Base-by-base conservation (phyloP, 2,329 filamentous ascomycete genomes). In the Dactylellina drechsleri region DNA sequence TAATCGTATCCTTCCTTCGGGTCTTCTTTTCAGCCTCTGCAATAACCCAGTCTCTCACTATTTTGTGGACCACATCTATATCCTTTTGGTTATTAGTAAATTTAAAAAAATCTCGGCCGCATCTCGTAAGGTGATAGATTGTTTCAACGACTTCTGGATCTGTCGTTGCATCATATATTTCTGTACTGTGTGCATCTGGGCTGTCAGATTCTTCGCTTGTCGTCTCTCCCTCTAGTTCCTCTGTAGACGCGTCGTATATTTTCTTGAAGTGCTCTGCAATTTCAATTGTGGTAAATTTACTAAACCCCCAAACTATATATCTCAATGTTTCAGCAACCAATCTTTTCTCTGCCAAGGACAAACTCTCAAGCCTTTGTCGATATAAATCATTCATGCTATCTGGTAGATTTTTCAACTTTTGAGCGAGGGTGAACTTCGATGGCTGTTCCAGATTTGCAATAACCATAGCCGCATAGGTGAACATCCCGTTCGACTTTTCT, bases 11-110 rank as follows among this genome's bases (percentile, higher is more conserved):
- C 13, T 15, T 43, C 49, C 16, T 2, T 23, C 23, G 23, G 23
- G 15, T 28, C 1, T 43, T 40, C 20, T 62, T 70, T 16, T 45
- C 7, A 1, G 56, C 18, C n/a, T 70, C 57, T 23, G 45, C 52
- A n/a, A 61, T 40, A 47, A 70, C 66, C 66, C 66, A 70, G 28
- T 70, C 66, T 8, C 66, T 56, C 10, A 72, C 66, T 2, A 49
- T 50, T 59, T 65, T 72, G 45, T 64, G 66, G 1, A 72, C 40
- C 18, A 64, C 49, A 52, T 72, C 66, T 10, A 59, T 23, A 40
- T 56, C 59, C 13, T n/a, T 57, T 28, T 12, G 47, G 36, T 36
- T 58, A 40, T 26, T 41, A 7, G 26, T 50, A 45, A 53, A 71
- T 45, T 47, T 62, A 41, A 71, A 71, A 20, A 71, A 71, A 12